Conservation (phyloP, 768 basidiomycete species). For the Dacryopinax spathularia region DNA sequence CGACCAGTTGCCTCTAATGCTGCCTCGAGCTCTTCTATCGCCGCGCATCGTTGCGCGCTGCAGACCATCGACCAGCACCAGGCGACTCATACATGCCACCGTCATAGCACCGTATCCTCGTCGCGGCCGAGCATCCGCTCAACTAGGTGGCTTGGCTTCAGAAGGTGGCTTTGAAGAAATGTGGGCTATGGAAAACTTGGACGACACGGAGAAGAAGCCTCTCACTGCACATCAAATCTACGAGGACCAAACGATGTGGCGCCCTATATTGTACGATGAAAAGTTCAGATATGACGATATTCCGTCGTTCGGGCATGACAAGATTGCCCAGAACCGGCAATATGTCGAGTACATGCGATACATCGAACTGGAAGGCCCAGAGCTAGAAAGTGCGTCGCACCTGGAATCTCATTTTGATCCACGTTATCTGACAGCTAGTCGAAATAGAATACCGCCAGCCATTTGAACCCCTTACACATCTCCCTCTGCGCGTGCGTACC, state of each 20-base stretch:
- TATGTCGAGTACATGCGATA: constrained; percentile 64
- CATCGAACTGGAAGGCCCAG: constrained; percentile 79
- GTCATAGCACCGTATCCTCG: background rate
- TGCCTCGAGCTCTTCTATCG: background rate
- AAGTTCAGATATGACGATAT: constrained; percentile 42
- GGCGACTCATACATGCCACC: background rate
- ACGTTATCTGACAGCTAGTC: constrained; percentile 8
- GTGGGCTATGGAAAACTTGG: background rate
- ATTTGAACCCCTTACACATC: constrained; percentile 49
- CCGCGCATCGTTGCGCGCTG: background rate
- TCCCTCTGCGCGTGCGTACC: constrained; percentile 56
- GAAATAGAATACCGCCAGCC: constrained; percentile 46
- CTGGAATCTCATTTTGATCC: constrained; percentile 11
- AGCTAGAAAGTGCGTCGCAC: constrained; percentile 53
- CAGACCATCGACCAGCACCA: background rate
- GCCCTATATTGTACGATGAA: constrained; percentile 9
- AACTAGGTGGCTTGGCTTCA: background rate
- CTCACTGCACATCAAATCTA: background rate
- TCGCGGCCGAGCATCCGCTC: background rate
- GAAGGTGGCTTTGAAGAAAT: background rate
- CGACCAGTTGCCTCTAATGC: background rate
- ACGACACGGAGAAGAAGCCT: background rate
- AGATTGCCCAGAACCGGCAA: constrained; percentile 59
- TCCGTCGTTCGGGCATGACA: constrained; percentile 53
- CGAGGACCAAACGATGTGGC: background rate